phyloP scores from a whole-genome alignment of 768 basidiomycete genomes.

The Lactarius quietus region DNA sequence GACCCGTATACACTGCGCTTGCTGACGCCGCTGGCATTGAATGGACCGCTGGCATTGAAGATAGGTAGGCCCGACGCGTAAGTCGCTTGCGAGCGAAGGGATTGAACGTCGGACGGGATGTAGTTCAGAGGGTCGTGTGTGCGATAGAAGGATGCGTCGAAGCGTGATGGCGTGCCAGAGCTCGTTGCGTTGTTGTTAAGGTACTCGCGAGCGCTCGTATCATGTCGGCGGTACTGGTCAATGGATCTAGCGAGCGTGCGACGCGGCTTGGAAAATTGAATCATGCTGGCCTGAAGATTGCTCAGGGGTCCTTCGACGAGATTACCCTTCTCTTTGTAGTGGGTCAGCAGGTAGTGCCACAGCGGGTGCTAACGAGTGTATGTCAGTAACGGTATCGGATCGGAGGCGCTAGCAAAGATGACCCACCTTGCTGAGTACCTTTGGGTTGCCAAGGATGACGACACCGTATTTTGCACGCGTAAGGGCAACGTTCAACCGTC shows the following conservation, averaged over 20 bases:
- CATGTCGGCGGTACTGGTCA: conserved; percentile 92
- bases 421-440: conserved; percentile 94
- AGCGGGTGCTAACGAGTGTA: conserved; percentile 74
- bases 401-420: conserved; percentile 4
- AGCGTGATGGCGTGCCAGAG: conserved; percentile 90
- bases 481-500: conserved; percentile 93
- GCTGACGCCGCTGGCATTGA: conserved; percentile 60
- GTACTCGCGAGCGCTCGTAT: conserved; percentile 86
- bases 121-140: conserved; percentile 92
- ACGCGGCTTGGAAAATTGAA: conserved; percentile 97
- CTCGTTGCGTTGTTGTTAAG: conserved; percentile 36
- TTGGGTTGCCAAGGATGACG: conserved; percentile 99
- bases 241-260: conserved; percentile 84
- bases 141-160: conserved; percentile 93
- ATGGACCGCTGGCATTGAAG: conserved; percentile 68
- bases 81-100: conserved; percentile 93
- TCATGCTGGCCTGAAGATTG: conserved; percentile 97
- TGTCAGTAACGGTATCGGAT: conserved; percentile 18
- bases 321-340: conserved; percentile 94
- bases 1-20: conserved; percentile 70
- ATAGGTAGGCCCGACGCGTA: conserved; percentile 90
- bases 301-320: conserved; percentile 96
- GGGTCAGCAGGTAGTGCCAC: conserved; percentile 97
- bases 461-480: conserved; percentile 98
- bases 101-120: conserved; percentile 94